A percentile compares a stretch with the other conserved stretches of the same genome.
These are phyloP conservation scores for Gillenia trifoliata DNA, from an alignment of 306 rosid genomes.

Conservation along the genomic window DNA sequence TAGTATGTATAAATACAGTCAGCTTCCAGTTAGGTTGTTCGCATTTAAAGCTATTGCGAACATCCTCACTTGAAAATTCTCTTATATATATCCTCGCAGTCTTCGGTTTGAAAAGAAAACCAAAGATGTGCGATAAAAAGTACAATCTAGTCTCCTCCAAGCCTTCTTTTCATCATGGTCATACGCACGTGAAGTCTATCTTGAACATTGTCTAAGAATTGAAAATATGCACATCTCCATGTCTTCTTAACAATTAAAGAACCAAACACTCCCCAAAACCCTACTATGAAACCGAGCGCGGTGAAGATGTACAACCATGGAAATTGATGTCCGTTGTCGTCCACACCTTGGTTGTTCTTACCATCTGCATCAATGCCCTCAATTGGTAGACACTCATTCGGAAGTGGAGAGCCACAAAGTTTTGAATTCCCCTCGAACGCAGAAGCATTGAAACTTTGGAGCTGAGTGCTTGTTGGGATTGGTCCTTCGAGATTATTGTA, in stretches of 20 bases:
- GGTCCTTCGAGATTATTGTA: not conserved
- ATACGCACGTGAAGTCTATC: not conserved
- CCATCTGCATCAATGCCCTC: not conserved
- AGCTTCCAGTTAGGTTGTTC: no score
- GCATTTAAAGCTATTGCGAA: no score
- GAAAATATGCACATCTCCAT: not conserved
- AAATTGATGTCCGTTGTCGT: not conserved
- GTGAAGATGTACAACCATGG: not conserved
- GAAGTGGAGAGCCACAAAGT: not conserved
- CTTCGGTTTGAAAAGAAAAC: no score
- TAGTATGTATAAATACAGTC: no score
- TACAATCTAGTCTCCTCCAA: not conserved
- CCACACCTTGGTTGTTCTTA: not conserved
- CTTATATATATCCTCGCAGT: no score
- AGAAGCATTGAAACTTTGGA: not conserved
- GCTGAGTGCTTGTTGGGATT: not conserved
- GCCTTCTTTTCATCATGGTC: not conserved
- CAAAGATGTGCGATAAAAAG: no score
- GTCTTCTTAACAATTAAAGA: not conserved
- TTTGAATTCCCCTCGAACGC: not conserved
- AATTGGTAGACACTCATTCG: not conserved
- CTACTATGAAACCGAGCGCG: not conserved
- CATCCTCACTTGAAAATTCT: no score
- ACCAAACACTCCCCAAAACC: not conserved
- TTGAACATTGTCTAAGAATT: not conserved